Conservation (phyloP, 1,284 basidiomycete genomes). For the Ganoderma multipileum region DNA sequence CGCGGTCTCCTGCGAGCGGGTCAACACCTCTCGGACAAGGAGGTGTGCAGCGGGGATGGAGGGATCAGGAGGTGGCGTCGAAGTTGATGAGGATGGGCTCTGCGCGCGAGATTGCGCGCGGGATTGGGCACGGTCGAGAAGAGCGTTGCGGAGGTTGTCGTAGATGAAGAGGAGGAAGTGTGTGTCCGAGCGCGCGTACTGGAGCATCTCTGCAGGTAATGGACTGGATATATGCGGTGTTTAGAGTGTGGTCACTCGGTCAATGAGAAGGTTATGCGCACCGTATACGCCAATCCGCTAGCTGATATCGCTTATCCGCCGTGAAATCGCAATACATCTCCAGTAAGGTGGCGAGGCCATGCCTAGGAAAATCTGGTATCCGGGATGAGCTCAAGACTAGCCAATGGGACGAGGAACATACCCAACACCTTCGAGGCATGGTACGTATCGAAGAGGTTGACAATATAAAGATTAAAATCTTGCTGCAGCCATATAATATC, state of each 20-base stretch:
- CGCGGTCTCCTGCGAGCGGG: conserved; percentile 77
- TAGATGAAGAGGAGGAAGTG: conserved; percentile 95
- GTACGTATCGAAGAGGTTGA: conserved; percentile 96
- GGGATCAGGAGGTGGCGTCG: conserved; percentile 34
- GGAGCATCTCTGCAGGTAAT: conserved; percentile 87
- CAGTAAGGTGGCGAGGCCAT: conserved; percentile 87
- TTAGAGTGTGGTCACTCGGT: conserved; percentile 5
- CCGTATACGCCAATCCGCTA: conserved; percentile 97
- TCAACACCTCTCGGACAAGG: conserved; percentile 64
- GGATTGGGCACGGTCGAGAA: conserved; percentile 69
- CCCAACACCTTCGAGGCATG: conserved; percentile 90
- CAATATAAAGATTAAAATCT: conserved; percentile 93
- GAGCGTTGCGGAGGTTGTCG: conserved; percentile 89
- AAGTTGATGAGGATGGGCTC: conserved; percentile 41
- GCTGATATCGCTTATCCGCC: conserved; percentile 96
- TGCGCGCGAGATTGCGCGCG: conserved; percentile 42
- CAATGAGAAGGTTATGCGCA: conserved; percentile 40
- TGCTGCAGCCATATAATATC: conserved; percentile 97
- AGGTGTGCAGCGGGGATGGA: conserved; percentile 36
- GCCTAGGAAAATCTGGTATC: conserved; percentile 75
- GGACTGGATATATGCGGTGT: conserved; percentile 56
- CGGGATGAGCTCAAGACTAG: conserved; percentile 11
- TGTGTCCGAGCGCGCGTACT: conserved; percentile 95
- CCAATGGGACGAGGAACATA: conserved; percentile 37
- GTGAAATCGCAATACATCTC: conserved; percentile 90